These are phyloP conservation scores for Metarhizium brunneum DNA, from an alignment of 2,329 filamentous ascomycete species.

Conservation along the genomic window DNA sequence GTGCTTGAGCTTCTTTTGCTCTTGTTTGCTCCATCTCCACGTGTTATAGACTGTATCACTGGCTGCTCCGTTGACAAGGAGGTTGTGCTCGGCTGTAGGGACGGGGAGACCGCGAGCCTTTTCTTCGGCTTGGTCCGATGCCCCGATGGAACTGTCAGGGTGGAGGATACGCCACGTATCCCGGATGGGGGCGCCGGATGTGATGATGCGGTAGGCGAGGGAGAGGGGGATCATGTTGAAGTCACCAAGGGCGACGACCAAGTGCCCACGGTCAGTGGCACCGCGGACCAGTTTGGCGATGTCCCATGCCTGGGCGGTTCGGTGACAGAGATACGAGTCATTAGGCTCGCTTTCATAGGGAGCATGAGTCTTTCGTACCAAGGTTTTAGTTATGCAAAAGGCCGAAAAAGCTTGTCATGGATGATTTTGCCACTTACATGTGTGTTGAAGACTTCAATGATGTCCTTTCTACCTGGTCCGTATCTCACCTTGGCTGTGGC, in stretches of 20 bases:
- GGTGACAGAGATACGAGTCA: constrained; percentile 84
- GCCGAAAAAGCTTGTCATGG: neutral
- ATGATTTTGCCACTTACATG: constrained; percentile 45
- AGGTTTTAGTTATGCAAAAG: neutral
- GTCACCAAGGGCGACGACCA: constrained; percentile 82
- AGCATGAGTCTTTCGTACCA: constrained; percentile 50
- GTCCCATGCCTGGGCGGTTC: constrained; percentile 90
- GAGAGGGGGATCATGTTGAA: constrained; percentile 95
- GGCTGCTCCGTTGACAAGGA: constrained; percentile 73
- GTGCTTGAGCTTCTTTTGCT: constrained; percentile 57
- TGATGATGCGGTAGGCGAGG: constrained; percentile 74
- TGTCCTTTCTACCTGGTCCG: constrained; percentile 52
- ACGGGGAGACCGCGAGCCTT: constrained; percentile 54
- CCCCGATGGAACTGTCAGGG: constrained; percentile 73
- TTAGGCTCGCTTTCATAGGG: constrained; percentile 73
- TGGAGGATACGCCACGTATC: constrained; percentile 82
- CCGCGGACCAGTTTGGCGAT: constrained; percentile 80
- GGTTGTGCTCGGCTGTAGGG: constrained; percentile 70
- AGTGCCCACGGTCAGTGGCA: constrained; percentile 69
- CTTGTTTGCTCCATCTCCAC: constrained; percentile 75
- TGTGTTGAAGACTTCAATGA: constrained; percentile 87
- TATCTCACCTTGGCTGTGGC: constrained; percentile 73
- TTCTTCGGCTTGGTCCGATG: constrained; percentile 59
- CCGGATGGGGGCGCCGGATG: constrained; percentile 63
- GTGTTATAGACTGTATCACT: constrained; percentile 84